Evolutionary conservation across 2,329 filamentous ascomycete genomes (phyloP).

Genomic region (Claviceps arundinis): DNA sequence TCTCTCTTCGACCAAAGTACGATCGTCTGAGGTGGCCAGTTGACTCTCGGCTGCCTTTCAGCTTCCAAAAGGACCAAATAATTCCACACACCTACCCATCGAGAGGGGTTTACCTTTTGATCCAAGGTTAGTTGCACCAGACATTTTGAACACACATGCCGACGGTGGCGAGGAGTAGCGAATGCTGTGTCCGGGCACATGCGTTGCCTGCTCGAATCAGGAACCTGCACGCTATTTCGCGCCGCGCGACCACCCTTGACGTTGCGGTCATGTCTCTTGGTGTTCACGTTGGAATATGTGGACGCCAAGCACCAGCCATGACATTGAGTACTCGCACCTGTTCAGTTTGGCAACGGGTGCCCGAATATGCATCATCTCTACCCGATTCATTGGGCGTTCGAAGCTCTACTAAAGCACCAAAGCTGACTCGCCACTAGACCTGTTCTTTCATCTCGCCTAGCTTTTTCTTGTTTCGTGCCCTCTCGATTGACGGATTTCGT

Average conservation of each 20-base stretch:
- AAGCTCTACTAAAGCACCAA: neutral
- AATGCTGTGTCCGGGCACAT: too few species aligned
- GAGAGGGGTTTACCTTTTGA: neutral
- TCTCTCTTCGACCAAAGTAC: slow-evolving; percentile 7
- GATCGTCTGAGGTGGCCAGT: slow-evolving; percentile 6
- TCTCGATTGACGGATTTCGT: neutral
- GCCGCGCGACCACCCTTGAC: neutral
- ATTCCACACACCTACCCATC: neutral
- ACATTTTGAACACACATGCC: neutral
- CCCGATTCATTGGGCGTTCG: too few species aligned
- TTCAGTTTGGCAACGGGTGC: neutral
- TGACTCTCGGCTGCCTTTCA: slow-evolving; percentile 7
- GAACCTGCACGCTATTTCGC: neutral
- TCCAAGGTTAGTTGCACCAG: slow-evolving; percentile 1
- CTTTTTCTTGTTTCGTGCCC: neutral
- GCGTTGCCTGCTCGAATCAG: neutral
- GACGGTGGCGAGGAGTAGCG: neutral
- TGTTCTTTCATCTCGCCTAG: neutral
- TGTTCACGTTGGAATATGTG: too few species aligned
- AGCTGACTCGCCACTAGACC: neutral
- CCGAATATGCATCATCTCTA: neutral
- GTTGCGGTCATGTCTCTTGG: neutral
- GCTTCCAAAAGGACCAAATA: slow-evolving; percentile 6
- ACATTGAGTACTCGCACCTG: neutral
- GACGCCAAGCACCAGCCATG: neutral